These are phyloP conservation scores for Pseudogymnoascus sp. DNA, from an alignment of 2,329 filamentous ascomycete genomes.

Conservation along the genomic window DNA sequence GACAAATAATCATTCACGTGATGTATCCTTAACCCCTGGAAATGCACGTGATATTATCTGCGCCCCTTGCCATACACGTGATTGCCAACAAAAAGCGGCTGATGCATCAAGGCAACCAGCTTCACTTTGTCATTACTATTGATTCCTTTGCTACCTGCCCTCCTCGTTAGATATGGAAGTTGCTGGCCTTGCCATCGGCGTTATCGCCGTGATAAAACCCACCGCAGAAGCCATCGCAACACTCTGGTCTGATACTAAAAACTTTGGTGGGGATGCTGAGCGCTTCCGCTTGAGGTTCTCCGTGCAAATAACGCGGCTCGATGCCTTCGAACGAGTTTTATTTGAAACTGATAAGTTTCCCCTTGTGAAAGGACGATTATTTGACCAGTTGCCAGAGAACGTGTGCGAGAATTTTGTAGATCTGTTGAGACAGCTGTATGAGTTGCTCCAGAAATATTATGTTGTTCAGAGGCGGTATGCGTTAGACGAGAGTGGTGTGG, in stretches of 20 bases:
- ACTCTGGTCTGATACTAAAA: neutral
- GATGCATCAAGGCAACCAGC: neutral
- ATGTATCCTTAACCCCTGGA: no score
- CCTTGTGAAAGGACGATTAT: neutral
- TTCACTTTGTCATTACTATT: neutral
- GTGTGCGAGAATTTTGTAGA: neutral
- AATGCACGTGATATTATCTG: no score
- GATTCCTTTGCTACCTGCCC: neutral
- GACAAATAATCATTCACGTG: no score
- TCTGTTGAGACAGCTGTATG: conserved; percentile 4
- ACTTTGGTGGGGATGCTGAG: neutral
- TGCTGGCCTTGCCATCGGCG: neutral
- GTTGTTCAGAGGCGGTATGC: neutral
- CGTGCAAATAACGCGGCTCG: neutral
- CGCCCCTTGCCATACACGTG: neutral
- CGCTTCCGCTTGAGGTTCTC: neutral
- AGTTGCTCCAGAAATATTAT: neutral
- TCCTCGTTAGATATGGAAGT: neutral
- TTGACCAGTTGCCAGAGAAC: neutral
- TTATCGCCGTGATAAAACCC: neutral
- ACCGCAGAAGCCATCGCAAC: neutral
- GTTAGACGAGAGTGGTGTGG: neutral
- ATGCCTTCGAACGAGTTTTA: neutral
- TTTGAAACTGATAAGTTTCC: neutral
- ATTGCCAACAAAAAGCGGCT: neutral